These are phyloP conservation scores for Exserohilum turcica DNA, from an alignment of 2,329 filamentous ascomycete species.

Conservation along the genomic window DNA sequence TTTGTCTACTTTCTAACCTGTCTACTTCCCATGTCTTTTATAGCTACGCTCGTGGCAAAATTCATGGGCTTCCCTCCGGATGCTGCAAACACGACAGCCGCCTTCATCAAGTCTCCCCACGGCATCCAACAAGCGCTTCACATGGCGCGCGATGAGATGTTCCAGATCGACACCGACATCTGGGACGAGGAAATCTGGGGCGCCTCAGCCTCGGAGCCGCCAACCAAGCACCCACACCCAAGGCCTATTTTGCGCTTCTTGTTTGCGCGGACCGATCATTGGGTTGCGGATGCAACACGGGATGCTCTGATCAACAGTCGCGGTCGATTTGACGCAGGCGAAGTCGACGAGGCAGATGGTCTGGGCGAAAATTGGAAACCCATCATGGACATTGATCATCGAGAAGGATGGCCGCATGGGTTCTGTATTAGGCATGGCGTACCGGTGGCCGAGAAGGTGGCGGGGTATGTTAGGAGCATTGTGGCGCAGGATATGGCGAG, in stretches of 20 bases:
- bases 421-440: slow-evolving; percentile 61
- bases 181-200: slow-evolving; percentile 67
- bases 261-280: slow-evolving; percentile 65
- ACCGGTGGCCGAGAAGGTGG: slow-evolving; percentile 58
- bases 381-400: slow-evolving; percentile 61
- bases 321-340: slow-evolving; percentile 15
- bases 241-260: slow-evolving; percentile 60
- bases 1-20: slow-evolving; percentile 52
- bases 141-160: slow-evolving; percentile 65
- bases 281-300: slow-evolving; percentile 64
- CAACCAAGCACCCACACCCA: slow-evolving; percentile 34
- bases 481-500: slow-evolving; percentile 28
- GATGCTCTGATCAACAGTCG: slow-evolving; percentile 56
- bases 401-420: slow-evolving; percentile 61
- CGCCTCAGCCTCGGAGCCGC: slow-evolving; percentile 36
- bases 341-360: slow-evolving; percentile 31
- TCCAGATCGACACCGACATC: slow-evolving; percentile 59
- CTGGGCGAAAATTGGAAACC: slow-evolving; percentile 49
- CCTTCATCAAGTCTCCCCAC: slow-evolving; percentile 55
- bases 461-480: slow-evolving; percentile 55
- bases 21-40: slow-evolving; percentile 48
- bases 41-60: slow-evolving; percentile 50
- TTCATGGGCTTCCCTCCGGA: slow-evolving; percentile 52
- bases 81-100: slow-evolving; percentile 55
- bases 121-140: slow-evolving; percentile 63